Conservation (phyloP, 345 rosid genomes). For the Acer negundo region DNA sequence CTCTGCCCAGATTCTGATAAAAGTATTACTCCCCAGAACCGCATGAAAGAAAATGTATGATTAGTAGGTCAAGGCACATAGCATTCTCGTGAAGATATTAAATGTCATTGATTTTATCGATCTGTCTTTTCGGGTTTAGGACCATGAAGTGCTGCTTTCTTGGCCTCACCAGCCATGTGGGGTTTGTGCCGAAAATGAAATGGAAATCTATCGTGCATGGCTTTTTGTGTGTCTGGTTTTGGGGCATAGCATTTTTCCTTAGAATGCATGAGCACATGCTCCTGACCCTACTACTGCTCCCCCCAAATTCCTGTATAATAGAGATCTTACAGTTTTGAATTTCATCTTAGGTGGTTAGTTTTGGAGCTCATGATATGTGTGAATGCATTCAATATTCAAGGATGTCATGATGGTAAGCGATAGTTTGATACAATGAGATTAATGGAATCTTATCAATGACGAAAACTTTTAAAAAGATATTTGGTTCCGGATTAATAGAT, state of each 20-base stretch:
- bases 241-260: constrained; percentile 6
- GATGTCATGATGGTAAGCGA: no score
- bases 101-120: not conserved
- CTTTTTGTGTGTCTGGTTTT: constrained; percentile 6
- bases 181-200: not conserved
- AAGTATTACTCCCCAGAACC: not conserved
- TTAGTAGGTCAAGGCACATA: not conserved
- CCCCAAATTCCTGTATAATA: no score
- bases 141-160: constrained; percentile 17
- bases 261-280: constrained; percentile 24
- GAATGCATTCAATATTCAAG: no score
- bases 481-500: no score
- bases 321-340: no score
- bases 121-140: constrained; percentile 10
- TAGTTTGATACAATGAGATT: no score
- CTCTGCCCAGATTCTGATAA: not conserved
- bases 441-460: no score
- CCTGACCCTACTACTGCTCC: constrained; percentile 12
- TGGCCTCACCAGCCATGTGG: constrained; percentile 6
- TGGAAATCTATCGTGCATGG: constrained; percentile 5
- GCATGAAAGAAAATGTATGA: not conserved
- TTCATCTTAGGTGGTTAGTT: no score
- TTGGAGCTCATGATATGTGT: no score
- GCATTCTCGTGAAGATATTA: constrained; percentile 16
- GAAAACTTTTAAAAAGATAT: no score